Base-by-base conservation (phyloP, 1,284 basidiomycete genomes). In the Ceratobasidium papillatum region DNA sequence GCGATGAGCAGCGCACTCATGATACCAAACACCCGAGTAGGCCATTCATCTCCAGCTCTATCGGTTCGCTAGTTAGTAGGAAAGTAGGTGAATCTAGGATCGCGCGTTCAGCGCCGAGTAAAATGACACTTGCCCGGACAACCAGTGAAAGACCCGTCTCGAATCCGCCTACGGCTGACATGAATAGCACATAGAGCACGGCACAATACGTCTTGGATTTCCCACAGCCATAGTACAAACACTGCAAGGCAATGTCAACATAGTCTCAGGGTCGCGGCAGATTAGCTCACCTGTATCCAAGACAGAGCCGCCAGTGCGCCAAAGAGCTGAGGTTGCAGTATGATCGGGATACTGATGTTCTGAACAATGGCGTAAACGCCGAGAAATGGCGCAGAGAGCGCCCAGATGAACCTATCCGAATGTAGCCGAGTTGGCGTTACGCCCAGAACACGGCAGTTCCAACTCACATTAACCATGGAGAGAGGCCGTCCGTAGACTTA, bases 281-380 rank as follows among this genome's bases (percentile, higher is more conserved):
- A 12, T 25, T n/a, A n/a, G 79, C 84, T 43, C 47, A 88, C 89
- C 83, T 91, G 90, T 0, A 85, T 86, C 88, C 90, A 93, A 0
- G 90, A 90, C 17, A 91, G 75, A 14, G 90, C 84, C 1, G 86
- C 84, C 27, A 94, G 82, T 19, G 85, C 82, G 0, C 87, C 88
- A 78, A 94, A 93, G 0, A 91, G 79, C 78, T 94, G 93, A 1
- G 93, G 92, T 80, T 95, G 93, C 1, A 91, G 76, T 56, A 91
- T 89, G 38, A 94, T 77, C 78, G 93, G 92, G 32, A 94, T 87
- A 79, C 91, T 93, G 71, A 94, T 83, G 75, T 89, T 82, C 78
- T 91, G 89, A 0, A 89, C 83, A 61, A 94, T 86, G 32, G 84
- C 84, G 78, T 94, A 95, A 14, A 89, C 85, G n/a, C 91, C 92